A percentile compares a stretch with the other conserved stretches of the same genome.
Conservation (phyloP, 257 asterid species). For the Solanum dulcamara region DNA sequence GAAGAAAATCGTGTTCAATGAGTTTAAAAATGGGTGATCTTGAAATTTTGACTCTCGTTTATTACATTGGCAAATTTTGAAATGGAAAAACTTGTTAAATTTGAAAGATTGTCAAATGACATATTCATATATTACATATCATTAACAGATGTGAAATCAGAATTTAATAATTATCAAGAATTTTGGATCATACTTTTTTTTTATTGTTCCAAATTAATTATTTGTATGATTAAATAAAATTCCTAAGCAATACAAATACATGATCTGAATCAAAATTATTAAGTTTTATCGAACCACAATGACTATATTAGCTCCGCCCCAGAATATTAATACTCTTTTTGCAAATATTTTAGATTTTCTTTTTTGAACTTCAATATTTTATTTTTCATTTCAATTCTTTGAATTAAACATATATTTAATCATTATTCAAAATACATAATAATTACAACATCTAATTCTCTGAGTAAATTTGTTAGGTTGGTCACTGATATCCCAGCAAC, state of each 20-base stretch:
- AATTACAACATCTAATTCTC: neutral
- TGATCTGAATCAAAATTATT: neutral
- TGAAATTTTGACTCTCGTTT: too few species aligned
- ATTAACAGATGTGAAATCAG: neutral
- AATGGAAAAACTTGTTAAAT: too few species aligned
- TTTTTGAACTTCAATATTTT: neutral
- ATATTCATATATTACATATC: neutral
- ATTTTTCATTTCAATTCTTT: neutral
- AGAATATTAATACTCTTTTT: neutral
- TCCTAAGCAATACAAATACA: neutral
- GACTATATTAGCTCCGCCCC: neutral
- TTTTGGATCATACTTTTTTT: neutral
- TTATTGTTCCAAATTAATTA: neutral
- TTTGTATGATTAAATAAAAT: neutral
- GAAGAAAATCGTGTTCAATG: too few species aligned
- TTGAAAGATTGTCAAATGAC: too few species aligned
- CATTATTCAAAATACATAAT: neutral
- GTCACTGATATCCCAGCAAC: constrained; percentile 7
- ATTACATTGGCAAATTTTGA: too few species aligned
- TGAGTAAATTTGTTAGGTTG: neutral
- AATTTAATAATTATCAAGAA: neutral
- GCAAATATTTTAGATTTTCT: neutral
- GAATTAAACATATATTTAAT: neutral
- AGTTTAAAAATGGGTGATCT: too few species aligned
- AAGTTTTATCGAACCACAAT: neutral